These are phyloP conservation scores for Cymbopogon citratus DNA, from an alignment of 176 grass and related monocot genomes.

Conservation along the genomic window DNA sequence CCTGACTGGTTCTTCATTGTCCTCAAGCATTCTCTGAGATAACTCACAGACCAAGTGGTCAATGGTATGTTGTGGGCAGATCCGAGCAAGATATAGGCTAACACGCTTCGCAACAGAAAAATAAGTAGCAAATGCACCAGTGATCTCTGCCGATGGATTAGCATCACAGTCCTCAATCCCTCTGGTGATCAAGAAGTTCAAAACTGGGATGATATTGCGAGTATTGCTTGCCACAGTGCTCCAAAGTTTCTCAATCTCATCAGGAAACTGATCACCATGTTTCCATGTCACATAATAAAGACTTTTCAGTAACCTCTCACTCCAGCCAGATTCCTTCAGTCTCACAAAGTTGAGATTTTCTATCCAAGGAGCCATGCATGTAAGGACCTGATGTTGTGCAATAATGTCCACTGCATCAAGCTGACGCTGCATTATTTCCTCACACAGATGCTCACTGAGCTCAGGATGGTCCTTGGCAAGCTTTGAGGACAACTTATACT, in stretches of 20 bases:
- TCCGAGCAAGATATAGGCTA: constrained; percentile 93
- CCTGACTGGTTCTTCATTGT: constrained; percentile 64
- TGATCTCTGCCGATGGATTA: constrained; percentile 95
- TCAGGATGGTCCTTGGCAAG: constrained; percentile 99
- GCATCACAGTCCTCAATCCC: constrained; percentile 95
- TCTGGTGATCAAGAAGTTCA: constrained; percentile 94
- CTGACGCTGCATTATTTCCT: constrained; percentile 97
- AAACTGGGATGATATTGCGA: constrained; percentile 94
- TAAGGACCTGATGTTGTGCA: constrained; percentile 97
- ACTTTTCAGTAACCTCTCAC: constrained; percentile 84
- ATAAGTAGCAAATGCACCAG: constrained; percentile 90
- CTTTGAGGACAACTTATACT: constrained; percentile 90
- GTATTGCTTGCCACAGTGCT: constrained; percentile 96
- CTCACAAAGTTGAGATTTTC: constrained; percentile 94
- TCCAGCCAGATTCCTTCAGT: constrained; percentile 89
- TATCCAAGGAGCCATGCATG: constrained; percentile 99
- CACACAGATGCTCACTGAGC: constrained; percentile 76
- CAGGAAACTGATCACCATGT: constrained; percentile 97
- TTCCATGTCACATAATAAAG: constrained; percentile 98
- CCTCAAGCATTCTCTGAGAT: constrained; percentile 96
- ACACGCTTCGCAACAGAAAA: constrained; percentile 97
- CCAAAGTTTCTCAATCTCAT: constrained; percentile 98
- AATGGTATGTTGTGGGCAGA: constrained; percentile 92
- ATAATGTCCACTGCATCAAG: constrained; percentile 97
- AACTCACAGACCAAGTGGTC: constrained; percentile 96